Base-by-base conservation (phyloP, 73 alveolate genomes). In the Tetrahymena thermophila region DNA sequence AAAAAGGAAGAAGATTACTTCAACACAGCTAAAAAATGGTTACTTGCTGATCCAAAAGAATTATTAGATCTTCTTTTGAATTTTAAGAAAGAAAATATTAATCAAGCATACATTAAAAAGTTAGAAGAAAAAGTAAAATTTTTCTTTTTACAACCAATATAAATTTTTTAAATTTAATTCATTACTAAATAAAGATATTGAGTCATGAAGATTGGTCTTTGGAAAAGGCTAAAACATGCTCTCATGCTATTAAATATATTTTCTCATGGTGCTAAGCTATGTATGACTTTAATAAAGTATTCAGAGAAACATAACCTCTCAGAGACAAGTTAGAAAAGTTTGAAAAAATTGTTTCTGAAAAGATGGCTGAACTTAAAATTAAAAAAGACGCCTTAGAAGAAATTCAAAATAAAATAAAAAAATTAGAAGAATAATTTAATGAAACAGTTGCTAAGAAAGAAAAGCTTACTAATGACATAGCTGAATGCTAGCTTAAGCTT, bases 191-290 rank as follows among this genome's bases (percentile, higher is more conserved):
- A 40, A 40, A 71, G 89, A 71, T 71, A 3, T 25, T 71, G 11
- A 71, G 89, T 25, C 37, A 71, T 7, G 89, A 71, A 71, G 89
- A 71, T 71, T 71, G 89, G 89, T 71, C 89, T 94, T 97, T 96
- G 34, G 97, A 98, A 85, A 96, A 95, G 93, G 98, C 98, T 55
- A 96, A 96, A 55, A 94, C 96, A 57, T 99, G 99, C 34, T 98
- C 99, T 2, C 94, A 97, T 35, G 99, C 99, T 23, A 97, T 99
- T 85, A 97, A 96, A 85, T 99, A 99, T 37, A 96, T 98, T 84
- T 97, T 97, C 97, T 95, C 95, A 43, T 98, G 99, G 99, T 99
- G 98, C 35, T 96, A 96, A 16, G 99, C 99, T 58, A 98, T 98
- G 99, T 96, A 98, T 44, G 97, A 94, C 40, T 98, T 94, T 93